These are phyloP conservation scores for Kodamaea hsintzibuensis DNA, from an alignment of 805 yeast genomes.

Conservation along the genomic window DNA sequence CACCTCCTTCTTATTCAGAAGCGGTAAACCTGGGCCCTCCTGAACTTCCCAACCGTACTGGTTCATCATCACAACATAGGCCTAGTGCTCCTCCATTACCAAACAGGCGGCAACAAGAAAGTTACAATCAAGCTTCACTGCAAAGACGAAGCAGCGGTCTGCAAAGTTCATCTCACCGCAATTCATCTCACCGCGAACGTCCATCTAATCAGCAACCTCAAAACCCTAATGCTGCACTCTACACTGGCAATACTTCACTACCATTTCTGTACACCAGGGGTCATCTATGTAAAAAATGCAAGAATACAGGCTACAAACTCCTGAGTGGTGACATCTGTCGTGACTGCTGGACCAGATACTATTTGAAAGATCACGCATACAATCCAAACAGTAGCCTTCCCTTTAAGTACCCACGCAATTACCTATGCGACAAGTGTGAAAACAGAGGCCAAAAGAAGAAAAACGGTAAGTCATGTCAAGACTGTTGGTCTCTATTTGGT, in stretches of 20 bases:
- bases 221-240: constrained; percentile 11
- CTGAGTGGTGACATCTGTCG: constrained; percentile 27
- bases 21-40: neutral
- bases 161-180: neutral
- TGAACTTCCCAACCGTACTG: neutral
- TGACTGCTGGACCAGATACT: constrained; percentile 33
- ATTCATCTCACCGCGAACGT: constrained; percentile 9
- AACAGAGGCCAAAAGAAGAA: constrained; percentile 70
- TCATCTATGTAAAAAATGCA: constrained; percentile 32
- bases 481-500: constrained; percentile 69
- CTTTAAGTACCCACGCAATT: constrained; percentile 65
- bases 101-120: neutral
- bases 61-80: neutral
- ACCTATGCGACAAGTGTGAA: constrained; percentile 64
- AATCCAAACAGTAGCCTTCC: constrained; percentile 55
- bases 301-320: constrained; percentile 34
- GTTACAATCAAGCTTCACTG: constrained; percentile 6
- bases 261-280: constrained; percentile 35
- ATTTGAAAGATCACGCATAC: constrained; percentile 32
- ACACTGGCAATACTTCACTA: constrained; percentile 15
- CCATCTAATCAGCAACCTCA: neutral
- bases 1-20: neutral
- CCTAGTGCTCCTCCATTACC: neutral
- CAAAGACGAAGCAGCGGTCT: neutral
- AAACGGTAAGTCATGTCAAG: constrained; percentile 65